Conservation (phyloP, 2,329 filamentous ascomycete genomes). For the Mycocentrospora acerina region DNA sequence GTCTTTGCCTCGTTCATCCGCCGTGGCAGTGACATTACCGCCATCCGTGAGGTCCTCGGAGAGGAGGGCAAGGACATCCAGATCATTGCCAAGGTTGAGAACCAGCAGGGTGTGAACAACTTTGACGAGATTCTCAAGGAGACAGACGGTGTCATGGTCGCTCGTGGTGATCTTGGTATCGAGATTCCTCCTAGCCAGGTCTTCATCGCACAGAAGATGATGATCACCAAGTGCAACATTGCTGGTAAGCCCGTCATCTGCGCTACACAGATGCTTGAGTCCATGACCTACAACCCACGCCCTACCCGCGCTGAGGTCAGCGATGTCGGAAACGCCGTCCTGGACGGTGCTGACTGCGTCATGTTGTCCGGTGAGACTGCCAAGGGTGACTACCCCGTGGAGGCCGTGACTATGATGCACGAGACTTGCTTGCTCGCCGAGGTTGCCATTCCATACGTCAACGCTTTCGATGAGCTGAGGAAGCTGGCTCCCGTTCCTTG, state of each 20-base stretch:
- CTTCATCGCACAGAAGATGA: conserved; percentile 99
- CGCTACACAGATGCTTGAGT: conserved; percentile 99
- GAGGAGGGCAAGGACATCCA: conserved; percentile 93
- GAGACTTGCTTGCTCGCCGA: conserved; percentile 95
- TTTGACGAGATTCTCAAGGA: conserved; percentile 94
- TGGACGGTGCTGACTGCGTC: conserved; percentile 97
- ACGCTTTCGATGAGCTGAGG: conserved; percentile 93
- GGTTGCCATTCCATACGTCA: conserved; percentile 95
- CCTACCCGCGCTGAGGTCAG: conserved; percentile 98
- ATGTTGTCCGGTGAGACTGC: conserved; percentile 99
- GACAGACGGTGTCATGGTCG: conserved; percentile 99
- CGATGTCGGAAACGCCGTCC: conserved; percentile 96
- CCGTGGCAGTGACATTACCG: conserved; percentile 84
- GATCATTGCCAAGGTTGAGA: conserved; percentile 99
- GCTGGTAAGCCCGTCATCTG: conserved; percentile 98
- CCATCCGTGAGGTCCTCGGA: conserved; percentile 89
- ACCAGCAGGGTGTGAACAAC: conserved; percentile 99
- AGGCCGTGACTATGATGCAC: conserved; percentile 97
- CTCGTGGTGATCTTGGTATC: conserved; percentile 96
- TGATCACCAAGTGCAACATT: conserved; percentile 99
- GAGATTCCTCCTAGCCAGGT: conserved; percentile 98
- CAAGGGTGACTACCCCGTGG: conserved; percentile 91
- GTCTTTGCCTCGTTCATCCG: conserved; percentile 98
- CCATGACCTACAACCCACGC: conserved; percentile 99
- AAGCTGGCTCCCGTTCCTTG: conserved; percentile 80